A percentile compares a stretch with the other conserved stretches of the same genome.
phyloP scores from a whole-genome alignment of 106 monocot species.

The Acorus gramineus region DNA sequence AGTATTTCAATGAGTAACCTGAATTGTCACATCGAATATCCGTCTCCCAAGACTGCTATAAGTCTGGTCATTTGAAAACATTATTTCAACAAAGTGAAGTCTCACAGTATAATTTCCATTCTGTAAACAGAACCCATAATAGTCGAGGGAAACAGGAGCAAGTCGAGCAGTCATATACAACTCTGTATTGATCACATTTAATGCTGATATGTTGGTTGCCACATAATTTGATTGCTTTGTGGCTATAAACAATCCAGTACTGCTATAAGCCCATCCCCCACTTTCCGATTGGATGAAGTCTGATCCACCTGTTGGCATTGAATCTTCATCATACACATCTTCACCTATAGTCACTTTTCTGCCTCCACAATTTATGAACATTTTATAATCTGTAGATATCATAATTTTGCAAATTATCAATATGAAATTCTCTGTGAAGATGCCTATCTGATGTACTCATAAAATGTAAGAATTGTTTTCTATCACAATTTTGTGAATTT shows the following conservation, averaged over 20 bases:
- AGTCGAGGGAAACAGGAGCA: constrained; percentile 10
- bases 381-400: constrained; percentile 2
- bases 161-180: constrained; percentile 14
- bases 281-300: neutral
- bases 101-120: constrained; percentile 17
- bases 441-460: neutral
- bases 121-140: constrained; percentile 23
- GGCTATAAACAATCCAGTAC: constrained; percentile 14
- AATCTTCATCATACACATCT: constrained; percentile 5
- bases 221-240: neutral
- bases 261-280: constrained; percentile 21
- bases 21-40: constrained; percentile 17
- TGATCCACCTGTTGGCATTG: neutral
- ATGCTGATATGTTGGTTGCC: neutral
- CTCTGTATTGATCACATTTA: constrained; percentile 2
- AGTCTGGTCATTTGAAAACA: constrained; percentile 13
- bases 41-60: constrained; percentile 12
- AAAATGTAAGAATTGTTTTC: neutral
- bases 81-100: constrained; percentile 24
- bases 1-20: constrained; percentile 5
- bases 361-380: constrained; percentile 27
- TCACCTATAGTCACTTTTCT: neutral
- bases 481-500: too few species aligned
- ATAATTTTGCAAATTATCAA: neutral
- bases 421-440: neutral